phyloP scores from a whole-genome alignment of 2,329 filamentous ascomycete species.

The Alternaria atra region DNA sequence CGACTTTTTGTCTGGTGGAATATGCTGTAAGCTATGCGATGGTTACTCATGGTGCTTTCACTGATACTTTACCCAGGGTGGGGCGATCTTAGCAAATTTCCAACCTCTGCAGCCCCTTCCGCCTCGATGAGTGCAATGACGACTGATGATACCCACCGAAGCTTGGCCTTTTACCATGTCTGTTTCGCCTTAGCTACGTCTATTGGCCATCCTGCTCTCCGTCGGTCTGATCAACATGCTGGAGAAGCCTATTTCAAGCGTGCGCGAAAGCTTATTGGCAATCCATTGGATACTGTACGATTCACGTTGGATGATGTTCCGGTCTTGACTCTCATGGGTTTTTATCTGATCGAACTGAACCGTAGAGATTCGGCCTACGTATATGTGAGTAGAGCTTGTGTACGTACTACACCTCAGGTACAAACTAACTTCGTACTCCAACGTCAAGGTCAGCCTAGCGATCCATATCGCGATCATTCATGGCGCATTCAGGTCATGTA shows the following conservation, averaged over 20 bases:
- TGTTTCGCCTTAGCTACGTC: slow-evolving; percentile 37
- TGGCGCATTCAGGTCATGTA: slow-evolving; percentile 30
- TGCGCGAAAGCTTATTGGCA: slow-evolving; percentile 35
- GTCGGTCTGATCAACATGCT: slow-evolving; percentile 26
- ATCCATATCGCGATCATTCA: slow-evolving; percentile 39
- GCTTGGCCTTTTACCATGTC: slow-evolving; percentile 38
- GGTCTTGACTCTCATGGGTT: slow-evolving; percentile 37
- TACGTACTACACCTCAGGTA: neutral
- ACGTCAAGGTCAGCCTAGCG: slow-evolving; percentile 23
- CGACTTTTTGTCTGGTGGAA: slow-evolving; percentile 32
- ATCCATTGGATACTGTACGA: slow-evolving; percentile 36
- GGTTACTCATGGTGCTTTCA: neutral
- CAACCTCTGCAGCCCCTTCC: slow-evolving; percentile 19
- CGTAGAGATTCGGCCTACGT: slow-evolving; percentile 39
- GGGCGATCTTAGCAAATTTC: slow-evolving; percentile 32
- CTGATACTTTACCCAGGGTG: slow-evolving; percentile 20
- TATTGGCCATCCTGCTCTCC: slow-evolving; percentile 22
- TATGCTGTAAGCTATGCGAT: slow-evolving; percentile 25
- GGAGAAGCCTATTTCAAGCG: slow-evolving; percentile 39
- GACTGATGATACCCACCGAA: slow-evolving; percentile 26
- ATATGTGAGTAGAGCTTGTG: slow-evolving; percentile 26
- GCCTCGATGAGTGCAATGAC: slow-evolving; percentile 26
- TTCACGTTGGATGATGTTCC: slow-evolving; percentile 37
- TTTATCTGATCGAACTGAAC: slow-evolving; percentile 42
- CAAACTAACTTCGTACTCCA: neutral